Evolutionary conservation across 495 filamentous ascomycete genomes (phyloP).

Genomic region (Hypoxylon trugodes): DNA sequence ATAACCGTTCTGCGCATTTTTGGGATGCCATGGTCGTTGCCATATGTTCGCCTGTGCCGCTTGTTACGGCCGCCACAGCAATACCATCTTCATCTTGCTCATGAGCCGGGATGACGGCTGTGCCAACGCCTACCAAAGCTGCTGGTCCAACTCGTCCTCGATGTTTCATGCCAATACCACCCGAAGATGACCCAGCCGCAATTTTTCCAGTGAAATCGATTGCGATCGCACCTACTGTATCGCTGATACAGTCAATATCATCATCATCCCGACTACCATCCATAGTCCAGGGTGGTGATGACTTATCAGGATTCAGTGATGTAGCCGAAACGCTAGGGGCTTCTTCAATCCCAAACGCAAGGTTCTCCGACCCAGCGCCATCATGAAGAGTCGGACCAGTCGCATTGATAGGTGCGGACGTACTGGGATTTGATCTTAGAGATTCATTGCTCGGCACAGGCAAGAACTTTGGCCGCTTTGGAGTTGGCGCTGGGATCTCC

Average conservation of each 20-base stretch:
- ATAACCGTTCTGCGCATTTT: constrained; percentile 79
- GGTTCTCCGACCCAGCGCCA: constrained; percentile 6
- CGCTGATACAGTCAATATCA: constrained; percentile 69
- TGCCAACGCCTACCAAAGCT: constrained; percentile 89
- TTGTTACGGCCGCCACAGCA: constrained; percentile 80
- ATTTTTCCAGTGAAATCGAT: constrained; percentile 86
- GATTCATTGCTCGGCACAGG: constrained; percentile 3
- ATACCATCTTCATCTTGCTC: constrained; percentile 64
- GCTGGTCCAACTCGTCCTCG: constrained; percentile 89
- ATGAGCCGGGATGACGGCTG: constrained; percentile 76
- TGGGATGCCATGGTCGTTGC: constrained; percentile 86
- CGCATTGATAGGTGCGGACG: constrained; percentile 1
- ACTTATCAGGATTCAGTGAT: background rate
- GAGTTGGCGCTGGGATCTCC: background rate
- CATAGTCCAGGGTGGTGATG: background rate
- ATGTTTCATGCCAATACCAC: constrained; percentile 99
- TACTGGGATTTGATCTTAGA: constrained; percentile 5
- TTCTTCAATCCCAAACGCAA: background rate
- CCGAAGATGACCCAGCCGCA: constrained; percentile 96
- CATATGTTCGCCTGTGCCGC: constrained; percentile 97
- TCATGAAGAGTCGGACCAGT: constrained; percentile 22
- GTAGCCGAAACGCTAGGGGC: background rate
- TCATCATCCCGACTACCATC: constrained; percentile 23
- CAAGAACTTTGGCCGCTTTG: background rate
- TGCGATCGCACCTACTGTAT: constrained; percentile 95